Evolutionary conservation across 2,329 filamentous ascomycete genomes (phyloP), one percentile per base, ranked within the genome.

Genomic region (Cladosporium cucumerinum): DNA sequence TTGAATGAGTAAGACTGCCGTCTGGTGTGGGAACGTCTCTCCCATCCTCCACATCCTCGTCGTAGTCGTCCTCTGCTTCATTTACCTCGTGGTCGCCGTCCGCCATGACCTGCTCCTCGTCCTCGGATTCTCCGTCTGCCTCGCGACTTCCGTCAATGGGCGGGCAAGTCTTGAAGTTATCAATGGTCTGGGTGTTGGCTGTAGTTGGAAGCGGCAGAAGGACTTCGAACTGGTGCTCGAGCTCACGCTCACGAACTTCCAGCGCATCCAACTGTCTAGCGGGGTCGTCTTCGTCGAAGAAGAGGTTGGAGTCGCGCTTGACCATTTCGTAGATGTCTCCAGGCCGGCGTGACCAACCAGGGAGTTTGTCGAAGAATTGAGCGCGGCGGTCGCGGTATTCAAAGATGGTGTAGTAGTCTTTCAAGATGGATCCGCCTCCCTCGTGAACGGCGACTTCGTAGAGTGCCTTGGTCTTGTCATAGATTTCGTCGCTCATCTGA

Each of bases 161-260:
- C 11, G 59, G 63, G 55, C 73, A 74, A 51, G 66, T 66, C 14
- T 58, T 64, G 66, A 66, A 72, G 58, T 65, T 64, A 65, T 74
- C 69, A 30, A 72, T 61, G 5, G 69, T 71, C 54, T 71, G 48
- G n/a, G 67, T 72, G 63, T 75, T 75, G 12, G 55, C 25, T 6
- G 64, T 67, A 11, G 73, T 74, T 8, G 73, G 69, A 1, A 72
- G 66, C 14, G 72, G 72, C 23, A 72, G 65, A 1, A 75, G 64
- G 8, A 68, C 69, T 21, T 67, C 66, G 11, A 74, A 54, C 6
- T 69, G 52, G 25, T 30, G 23, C 6, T 48, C 51, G 5, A 71
- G 63, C 65, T 75, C 73, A 28, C 69, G 68, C 10, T 60, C 52
- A 21, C 72, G 70, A 18, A 73, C 64, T 43, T 70, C 66, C 55